phyloP scores from a whole-genome alignment of 2,329 filamentous ascomycete species.

The Chaetomiaceae sp. region DNA sequence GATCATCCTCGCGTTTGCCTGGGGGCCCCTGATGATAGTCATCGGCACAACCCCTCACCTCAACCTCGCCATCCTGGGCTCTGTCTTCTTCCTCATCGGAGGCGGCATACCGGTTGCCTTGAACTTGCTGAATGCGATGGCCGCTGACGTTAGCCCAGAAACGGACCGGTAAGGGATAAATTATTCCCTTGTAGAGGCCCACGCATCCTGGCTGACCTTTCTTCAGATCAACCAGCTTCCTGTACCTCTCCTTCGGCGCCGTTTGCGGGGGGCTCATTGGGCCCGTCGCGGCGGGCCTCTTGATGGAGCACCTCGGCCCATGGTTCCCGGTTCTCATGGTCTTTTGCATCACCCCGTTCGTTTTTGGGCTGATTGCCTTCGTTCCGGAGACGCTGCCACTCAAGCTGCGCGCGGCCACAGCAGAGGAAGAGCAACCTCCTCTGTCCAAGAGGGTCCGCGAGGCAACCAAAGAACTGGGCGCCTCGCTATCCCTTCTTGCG shows the following conservation, averaged over 20 bases:
- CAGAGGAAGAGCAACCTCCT: neutral
- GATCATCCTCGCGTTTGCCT: slow-evolving; percentile 18
- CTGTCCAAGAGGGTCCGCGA: slow-evolving; percentile 2
- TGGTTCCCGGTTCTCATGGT: slow-evolving; percentile 22
- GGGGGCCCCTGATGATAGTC: slow-evolving; percentile 17
- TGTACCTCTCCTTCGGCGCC: slow-evolving; percentile 21
- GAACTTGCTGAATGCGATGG: slow-evolving; percentile 22
- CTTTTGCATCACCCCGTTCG: slow-evolving; percentile 18
- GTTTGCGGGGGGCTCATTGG: slow-evolving; percentile 16
- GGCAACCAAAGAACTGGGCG: slow-evolving; percentile 9
- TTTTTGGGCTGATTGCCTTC: slow-evolving; percentile 17
- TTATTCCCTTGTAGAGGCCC: no score
- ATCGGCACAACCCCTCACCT: slow-evolving; percentile 13
- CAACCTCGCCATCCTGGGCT: slow-evolving; percentile 15
- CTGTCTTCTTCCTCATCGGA: slow-evolving; percentile 22
- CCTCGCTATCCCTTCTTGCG: slow-evolving; percentile 16
- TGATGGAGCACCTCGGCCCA: slow-evolving; percentile 22
- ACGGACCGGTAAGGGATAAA: slow-evolving; percentile 14
- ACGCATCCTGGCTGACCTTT: neutral
- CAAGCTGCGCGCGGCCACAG: slow-evolving; percentile 3
- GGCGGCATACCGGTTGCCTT: slow-evolving; percentile 22
- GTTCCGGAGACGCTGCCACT: slow-evolving; percentile 23
- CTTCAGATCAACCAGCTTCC: slow-evolving; percentile 17
- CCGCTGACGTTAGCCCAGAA: slow-evolving; percentile 20
- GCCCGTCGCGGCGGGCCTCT: slow-evolving; percentile 18